These are phyloP conservation scores for Hygrocybe coccinea DNA, from an alignment of 768 basidiomycete genomes.

Conservation along the genomic window DNA sequence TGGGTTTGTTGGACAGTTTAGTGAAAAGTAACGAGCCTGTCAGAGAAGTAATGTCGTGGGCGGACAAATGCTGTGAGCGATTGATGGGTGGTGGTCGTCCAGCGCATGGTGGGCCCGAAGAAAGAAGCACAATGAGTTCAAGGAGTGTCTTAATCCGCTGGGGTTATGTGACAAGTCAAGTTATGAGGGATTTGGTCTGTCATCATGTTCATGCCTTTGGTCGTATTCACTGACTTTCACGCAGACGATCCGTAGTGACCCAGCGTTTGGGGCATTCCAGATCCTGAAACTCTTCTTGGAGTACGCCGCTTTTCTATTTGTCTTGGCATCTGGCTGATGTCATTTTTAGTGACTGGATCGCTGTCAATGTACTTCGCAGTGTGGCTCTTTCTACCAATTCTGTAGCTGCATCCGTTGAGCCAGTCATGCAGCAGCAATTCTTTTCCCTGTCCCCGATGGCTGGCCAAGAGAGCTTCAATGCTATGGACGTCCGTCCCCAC, in stretches of 20 bases:
- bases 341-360: slow-evolving; percentile 78
- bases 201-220: slow-evolving; percentile 6
- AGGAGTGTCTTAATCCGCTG: slow-evolving; percentile 84
- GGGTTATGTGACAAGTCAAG: slow-evolving; percentile 90
- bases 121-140: slow-evolving; percentile 77
- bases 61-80: slow-evolving; percentile 82
- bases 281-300: slow-evolving; percentile 88
- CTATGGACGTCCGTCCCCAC: slow-evolving; percentile 56
- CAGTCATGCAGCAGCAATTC: slow-evolving; percentile 87
- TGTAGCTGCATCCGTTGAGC: slow-evolving; percentile 87
- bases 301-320: slow-evolving; percentile 42
- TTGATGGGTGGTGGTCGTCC: slow-evolving; percentile 68
- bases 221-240: slow-evolving; percentile 1
- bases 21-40: slow-evolving; percentile 74
- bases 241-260: slow-evolving; percentile 88
- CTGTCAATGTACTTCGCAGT: slow-evolving; percentile 79
- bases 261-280: slow-evolving; percentile 89
- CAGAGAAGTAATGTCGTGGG: slow-evolving; percentile 85
- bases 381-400: slow-evolving; percentile 89
- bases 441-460: slow-evolving; percentile 86
- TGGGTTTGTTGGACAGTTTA: slow-evolving; percentile 66
- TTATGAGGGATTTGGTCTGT: slow-evolving; percentile 85
- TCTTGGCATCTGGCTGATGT: slow-evolving; percentile 10
- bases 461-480: slow-evolving; percentile 73
- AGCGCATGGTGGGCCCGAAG: slow-evolving; percentile 53